phyloP scores from a whole-genome alignment of 495 filamentous ascomycete species.

The Aspergillus homomorphus region DNA sequence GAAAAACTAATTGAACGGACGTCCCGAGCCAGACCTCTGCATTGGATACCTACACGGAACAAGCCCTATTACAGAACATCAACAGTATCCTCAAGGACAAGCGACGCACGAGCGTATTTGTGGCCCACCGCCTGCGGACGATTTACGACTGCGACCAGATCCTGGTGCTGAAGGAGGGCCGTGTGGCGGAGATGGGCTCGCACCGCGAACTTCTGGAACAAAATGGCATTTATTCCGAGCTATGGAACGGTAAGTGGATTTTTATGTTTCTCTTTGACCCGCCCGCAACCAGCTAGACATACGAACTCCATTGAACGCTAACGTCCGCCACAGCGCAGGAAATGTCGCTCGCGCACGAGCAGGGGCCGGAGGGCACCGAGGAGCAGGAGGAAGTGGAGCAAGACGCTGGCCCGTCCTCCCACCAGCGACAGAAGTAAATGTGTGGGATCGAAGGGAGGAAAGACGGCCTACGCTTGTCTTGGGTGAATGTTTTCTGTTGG shows the following conservation, averaged over 20 bases:
- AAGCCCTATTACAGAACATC: slow-evolving; percentile 86
- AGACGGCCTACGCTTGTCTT: background rate
- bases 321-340: slow-evolving; percentile 41
- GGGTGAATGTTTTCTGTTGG: background rate
- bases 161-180: slow-evolving; percentile 81
- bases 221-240: slow-evolving; percentile 78
- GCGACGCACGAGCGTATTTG: slow-evolving; percentile 84
- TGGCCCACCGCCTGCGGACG: slow-evolving; percentile 87
- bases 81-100: slow-evolving; percentile 91
- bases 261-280: background rate
- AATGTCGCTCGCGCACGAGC: slow-evolving; percentile 37
- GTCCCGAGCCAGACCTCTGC: slow-evolving; percentile 66
- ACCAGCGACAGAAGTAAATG: slow-evolving; percentile 13
- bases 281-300: background rate
- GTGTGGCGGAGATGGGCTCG: slow-evolving; percentile 80
- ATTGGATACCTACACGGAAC: slow-evolving; percentile 93
- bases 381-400: slow-evolving; percentile 20
- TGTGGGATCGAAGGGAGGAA: background rate
- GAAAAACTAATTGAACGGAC: slow-evolving; percentile 13
- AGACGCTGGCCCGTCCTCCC: slow-evolving; percentile 17
- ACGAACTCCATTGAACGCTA: slow-evolving; percentile 9
- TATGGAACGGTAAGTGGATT: slow-evolving; percentile 75
- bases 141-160: slow-evolving; percentile 95
- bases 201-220: slow-evolving; percentile 78
- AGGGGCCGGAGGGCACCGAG: slow-evolving; percentile 26